phyloP scores from a whole-genome alignment of 2,329 filamentous ascomycete genomes.

The Scortechinia acanthostroma region DNA sequence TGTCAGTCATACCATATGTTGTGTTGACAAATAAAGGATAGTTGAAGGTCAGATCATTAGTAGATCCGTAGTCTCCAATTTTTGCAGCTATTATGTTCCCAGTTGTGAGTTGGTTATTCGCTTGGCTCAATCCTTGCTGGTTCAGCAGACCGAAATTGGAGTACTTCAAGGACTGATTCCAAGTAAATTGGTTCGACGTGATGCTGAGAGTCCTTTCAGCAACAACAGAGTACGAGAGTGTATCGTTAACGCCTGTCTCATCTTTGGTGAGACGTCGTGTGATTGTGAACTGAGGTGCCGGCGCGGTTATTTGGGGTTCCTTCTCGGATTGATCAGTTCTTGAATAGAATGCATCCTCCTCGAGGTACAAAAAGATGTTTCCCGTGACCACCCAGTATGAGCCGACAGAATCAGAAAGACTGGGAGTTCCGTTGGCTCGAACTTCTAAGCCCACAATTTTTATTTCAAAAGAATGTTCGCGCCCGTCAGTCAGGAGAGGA shows the following conservation, averaged over 20 bases:
- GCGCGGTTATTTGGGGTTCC: background rate
- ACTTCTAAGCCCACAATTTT: background rate
- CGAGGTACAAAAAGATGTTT: constrained; percentile 1
- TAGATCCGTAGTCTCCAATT: background rate
- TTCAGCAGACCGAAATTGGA: background rate
- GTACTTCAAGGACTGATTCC: background rate
- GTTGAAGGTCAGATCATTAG: background rate
- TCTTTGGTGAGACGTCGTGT: background rate
- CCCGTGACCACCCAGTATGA: constrained; percentile 1
- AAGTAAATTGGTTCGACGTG: background rate
- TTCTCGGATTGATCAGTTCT: background rate
- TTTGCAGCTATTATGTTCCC: background rate
- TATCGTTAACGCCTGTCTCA: background rate
- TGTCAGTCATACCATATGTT: background rate
- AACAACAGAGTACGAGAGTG: background rate
- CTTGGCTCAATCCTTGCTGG: background rate
- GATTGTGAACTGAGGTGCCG: background rate
- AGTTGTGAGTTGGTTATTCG: background rate
- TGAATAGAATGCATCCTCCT: background rate
- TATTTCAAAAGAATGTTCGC: constrained; percentile 24
- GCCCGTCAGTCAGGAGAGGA: constrained; percentile 44
- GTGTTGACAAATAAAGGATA: background rate
- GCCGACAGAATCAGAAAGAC: background rate
- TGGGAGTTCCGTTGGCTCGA: background rate
- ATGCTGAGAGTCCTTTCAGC: background rate